Conservation (phyloP, 2,329 filamentous ascomycete genomes). For the Didymella lethalis region DNA sequence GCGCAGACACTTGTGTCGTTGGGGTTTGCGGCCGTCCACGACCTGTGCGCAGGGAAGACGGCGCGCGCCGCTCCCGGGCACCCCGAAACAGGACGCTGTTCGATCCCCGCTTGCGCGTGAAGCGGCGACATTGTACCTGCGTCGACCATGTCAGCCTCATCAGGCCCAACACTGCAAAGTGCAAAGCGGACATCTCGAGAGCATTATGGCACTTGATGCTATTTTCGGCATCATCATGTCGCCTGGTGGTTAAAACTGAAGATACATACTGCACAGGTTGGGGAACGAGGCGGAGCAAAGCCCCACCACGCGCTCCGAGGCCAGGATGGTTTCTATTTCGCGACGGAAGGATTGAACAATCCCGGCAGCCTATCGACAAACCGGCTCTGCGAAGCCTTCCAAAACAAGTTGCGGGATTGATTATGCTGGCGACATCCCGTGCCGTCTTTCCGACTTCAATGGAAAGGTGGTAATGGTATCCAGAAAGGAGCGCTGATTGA, state of each 20-base stretch:
- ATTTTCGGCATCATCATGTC: constrained; percentile 12
- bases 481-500: constrained; percentile 3
- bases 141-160: constrained; percentile 1
- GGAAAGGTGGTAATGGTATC: constrained; percentile 2
- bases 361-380: constrained; percentile 6
- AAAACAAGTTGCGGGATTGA: constrained; percentile 5
- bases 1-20: neutral
- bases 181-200: neutral
- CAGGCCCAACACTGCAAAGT: neutral
- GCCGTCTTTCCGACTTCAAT: constrained; percentile 8
- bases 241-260: constrained; percentile 4
- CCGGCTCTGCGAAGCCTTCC: constrained; percentile 7
- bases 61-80: constrained; percentile 8
- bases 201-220: constrained; percentile 16
- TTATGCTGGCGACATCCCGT: neutral
- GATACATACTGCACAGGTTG: constrained; percentile 17
- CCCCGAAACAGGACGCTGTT: constrained; percentile 1
- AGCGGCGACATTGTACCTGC: constrained; percentile 6
- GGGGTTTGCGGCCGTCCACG: neutral
- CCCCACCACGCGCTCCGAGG: constrained; percentile 17
- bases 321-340: constrained; percentile 18
- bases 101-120: neutral
- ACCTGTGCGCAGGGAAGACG: constrained; percentile 2
- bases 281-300: constrained; percentile 21
- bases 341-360: constrained; percentile 6